Conservation (phyloP, 257 asterid species). For the Solanum ossicruentum region DNA sequence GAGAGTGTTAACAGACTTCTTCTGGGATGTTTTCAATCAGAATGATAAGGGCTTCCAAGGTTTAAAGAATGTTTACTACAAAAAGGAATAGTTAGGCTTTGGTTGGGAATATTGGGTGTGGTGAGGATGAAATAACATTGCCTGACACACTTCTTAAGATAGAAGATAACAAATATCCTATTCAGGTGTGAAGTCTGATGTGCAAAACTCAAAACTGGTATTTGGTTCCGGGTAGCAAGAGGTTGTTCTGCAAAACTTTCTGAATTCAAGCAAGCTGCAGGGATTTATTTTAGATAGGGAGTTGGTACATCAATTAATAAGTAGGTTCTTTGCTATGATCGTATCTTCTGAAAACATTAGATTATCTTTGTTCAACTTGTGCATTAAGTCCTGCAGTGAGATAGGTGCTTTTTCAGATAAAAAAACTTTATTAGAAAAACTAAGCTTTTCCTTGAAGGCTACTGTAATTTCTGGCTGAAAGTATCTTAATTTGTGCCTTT, state of each 20-base stretch:
- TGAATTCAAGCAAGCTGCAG: not conserved
- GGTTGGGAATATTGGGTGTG: constrained; percentile 29
- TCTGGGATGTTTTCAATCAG: too few species aligned
- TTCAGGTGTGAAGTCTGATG: constrained; percentile 20
- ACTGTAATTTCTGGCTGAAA: constrained; percentile 11
- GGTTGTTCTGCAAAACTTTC: not conserved
- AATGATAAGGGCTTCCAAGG: not conserved
- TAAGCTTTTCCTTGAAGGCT: constrained; percentile 8
- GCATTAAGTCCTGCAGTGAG: constrained; percentile 29
- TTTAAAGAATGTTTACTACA: not conserved
- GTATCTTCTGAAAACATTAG: constrained; percentile 6
- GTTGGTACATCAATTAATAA: constrained; percentile 23
- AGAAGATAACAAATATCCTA: constrained; percentile 29
- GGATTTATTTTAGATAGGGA: constrained; percentile 9
- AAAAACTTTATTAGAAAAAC: constrained; percentile 22
- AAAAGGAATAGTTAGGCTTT: constrained; percentile 17
- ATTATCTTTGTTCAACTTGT: constrained; percentile 29
- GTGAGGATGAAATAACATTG: constrained; percentile 25
- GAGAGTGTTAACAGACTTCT: too few species aligned
- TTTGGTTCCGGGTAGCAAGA: not conserved
- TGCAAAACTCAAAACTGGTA: not conserved
- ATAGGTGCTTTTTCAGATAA: constrained; percentile 22
- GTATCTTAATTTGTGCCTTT: constrained; percentile 5
- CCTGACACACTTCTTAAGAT: constrained; percentile 23
- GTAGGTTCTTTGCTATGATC: constrained; percentile 21